Conservation (phyloP, 129 eudicot species). For the Centaurea solstitialis region DNA sequence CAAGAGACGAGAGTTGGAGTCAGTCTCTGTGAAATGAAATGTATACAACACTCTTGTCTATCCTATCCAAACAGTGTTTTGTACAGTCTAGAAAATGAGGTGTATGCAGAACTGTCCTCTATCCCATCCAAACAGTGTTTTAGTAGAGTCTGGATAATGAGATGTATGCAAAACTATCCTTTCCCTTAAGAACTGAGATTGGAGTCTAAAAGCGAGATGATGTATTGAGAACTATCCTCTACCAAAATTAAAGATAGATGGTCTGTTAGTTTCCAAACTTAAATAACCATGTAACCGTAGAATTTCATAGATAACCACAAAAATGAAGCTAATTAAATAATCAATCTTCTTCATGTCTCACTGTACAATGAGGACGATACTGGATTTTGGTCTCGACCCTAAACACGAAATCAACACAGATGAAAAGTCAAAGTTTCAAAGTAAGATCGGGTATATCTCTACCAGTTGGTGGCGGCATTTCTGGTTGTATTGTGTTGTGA, state of each 20-base stretch:
- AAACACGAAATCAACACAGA: slow-evolving; percentile 11
- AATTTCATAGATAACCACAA: slow-evolving; percentile 25
- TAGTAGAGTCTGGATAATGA: background rate
- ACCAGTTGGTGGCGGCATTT: slow-evolving; percentile 38
- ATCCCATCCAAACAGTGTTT: background rate
- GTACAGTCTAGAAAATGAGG: background rate
- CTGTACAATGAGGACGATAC: slow-evolving; percentile 41
- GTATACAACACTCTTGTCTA: background rate
- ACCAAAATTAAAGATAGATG: too few relatives aligned
- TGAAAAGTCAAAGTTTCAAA: slow-evolving; percentile 57
- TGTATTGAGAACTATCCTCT: too few relatives aligned
- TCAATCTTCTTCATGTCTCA: slow-evolving; percentile 32
- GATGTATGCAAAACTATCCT: background rate
- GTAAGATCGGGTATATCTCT: slow-evolving; percentile 68
- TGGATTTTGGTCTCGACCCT: slow-evolving; percentile 13
- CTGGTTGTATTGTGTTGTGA: slow-evolving; percentile 22
- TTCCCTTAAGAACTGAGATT: too few relatives aligned
- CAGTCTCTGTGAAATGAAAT: too few relatives aligned
- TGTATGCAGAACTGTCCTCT: background rate
- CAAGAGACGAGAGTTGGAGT: too few relatives aligned
- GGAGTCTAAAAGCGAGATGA: background rate
- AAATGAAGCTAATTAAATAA: slow-evolving; percentile 26
- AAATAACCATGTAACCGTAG: slow-evolving; percentile 1
- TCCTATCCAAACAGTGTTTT: background rate
- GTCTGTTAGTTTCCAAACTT: too few relatives aligned